Conservation (phyloP, 768 basidiomycete species). For the Amanita rimosa region DNA sequence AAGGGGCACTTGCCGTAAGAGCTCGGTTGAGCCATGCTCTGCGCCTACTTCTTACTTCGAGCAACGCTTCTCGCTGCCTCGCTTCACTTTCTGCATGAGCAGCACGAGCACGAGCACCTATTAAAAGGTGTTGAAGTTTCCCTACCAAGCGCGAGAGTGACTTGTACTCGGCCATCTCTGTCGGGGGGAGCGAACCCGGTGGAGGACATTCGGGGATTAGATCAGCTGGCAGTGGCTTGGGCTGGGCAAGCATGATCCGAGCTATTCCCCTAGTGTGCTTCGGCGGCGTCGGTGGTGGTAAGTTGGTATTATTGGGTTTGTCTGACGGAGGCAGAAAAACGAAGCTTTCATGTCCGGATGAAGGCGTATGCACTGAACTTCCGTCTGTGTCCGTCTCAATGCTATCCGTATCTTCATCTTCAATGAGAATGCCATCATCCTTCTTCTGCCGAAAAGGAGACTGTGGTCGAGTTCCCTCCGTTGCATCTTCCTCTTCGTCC, state of each 20-base stretch:
- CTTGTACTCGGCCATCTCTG: slow-evolving; percentile 23
- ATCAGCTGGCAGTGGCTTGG: slow-evolving; percentile 1
- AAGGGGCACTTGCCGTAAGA: slow-evolving; percentile 13
- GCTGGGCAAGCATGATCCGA: not conserved
- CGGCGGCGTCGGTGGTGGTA: not conserved
- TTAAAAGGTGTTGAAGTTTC: slow-evolving; percentile 29
- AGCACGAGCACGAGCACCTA: slow-evolving; percentile 29
- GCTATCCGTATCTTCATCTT: slow-evolving; percentile 7
- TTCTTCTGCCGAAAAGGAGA: not conserved
- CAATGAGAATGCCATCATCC: not conserved
- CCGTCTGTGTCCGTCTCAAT: slow-evolving; percentile 33
- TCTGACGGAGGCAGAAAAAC: slow-evolving; percentile 7
- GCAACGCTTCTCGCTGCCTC: slow-evolving; percentile 27
- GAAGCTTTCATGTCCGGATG: slow-evolving; percentile 13
- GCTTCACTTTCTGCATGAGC: slow-evolving; percentile 27
- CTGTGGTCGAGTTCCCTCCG: not conserved
- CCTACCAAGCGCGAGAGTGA: slow-evolving; percentile 19
- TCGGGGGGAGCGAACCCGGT: slow-evolving; percentile 17
- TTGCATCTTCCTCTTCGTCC: slow-evolving; percentile 29
- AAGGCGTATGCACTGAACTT: slow-evolving; percentile 37
- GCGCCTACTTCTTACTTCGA: slow-evolving; percentile 49
- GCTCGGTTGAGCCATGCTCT: slow-evolving; percentile 57
- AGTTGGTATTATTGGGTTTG: slow-evolving; percentile 6
- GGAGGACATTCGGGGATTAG: slow-evolving; percentile 13
- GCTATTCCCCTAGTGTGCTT: not conserved